Evolutionary conservation across 805 yeast species (phyloP).

Genomic region (Wickerhamiella bombiphila): DNA sequence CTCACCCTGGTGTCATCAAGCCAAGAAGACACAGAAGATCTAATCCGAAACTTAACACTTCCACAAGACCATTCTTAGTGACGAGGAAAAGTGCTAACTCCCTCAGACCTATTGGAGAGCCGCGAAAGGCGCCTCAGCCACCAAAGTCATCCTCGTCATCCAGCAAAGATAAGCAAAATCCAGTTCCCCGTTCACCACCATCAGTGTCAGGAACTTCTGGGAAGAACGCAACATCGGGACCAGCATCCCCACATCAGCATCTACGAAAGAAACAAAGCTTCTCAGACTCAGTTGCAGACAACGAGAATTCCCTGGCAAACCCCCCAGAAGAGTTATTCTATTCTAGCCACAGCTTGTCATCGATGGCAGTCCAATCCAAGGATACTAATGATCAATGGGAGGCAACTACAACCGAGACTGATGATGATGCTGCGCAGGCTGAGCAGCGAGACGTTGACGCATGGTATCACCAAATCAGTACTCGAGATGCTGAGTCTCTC

Average conservation of each 20-base stretch:
- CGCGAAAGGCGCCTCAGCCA: no score
- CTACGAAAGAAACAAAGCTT: not conserved
- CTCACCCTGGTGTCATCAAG: conserved; percentile 9
- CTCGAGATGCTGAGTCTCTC: conserved; percentile 16
- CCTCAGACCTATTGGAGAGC: not conserved
- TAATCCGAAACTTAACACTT: not conserved
- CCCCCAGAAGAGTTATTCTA: conserved; percentile 3
- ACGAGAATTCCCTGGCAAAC: conserved; percentile 1
- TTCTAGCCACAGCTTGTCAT: conserved; percentile 4
- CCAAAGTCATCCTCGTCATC: no score
- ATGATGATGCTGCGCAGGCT: conserved; percentile 16
- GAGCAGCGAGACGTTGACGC: conserved; percentile 24
- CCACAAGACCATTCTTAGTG: no score
- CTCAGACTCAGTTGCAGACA: not conserved
- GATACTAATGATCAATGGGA: conserved; percentile 16
- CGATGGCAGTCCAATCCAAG: conserved; percentile 2
- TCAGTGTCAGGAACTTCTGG: not conserved
- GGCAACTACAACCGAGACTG: conserved; percentile 1
- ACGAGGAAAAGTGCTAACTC: not conserved
- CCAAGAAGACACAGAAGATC: conserved; percentile 1
- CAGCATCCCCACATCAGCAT: not conserved
- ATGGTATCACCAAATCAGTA: conserved; percentile 20
- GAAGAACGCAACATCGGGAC: not conserved
- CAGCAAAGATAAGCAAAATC: not conserved
- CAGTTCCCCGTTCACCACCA: not conserved